phyloP scores from a whole-genome alignment of 805 yeast genomes.

The Lachancea waltii region DNA sequence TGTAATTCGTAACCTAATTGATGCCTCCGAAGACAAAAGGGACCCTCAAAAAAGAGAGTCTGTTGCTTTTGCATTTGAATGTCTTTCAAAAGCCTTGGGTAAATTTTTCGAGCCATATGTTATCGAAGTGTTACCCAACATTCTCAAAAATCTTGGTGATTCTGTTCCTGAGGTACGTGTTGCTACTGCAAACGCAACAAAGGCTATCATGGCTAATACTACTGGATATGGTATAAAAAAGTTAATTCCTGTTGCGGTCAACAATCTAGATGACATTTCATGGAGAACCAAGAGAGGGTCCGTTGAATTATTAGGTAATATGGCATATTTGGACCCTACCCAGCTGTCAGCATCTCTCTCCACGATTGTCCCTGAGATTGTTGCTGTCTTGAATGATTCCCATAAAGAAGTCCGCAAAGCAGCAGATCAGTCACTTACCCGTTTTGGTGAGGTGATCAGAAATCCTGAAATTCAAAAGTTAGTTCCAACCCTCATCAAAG shows the following conservation, averaged over 20 bases:
- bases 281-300: slow-evolving; percentile 98
- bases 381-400: slow-evolving; percentile 86
- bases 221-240: slow-evolving; percentile 89
- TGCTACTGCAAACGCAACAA: slow-evolving; percentile 82
- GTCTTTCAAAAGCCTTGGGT: slow-evolving; percentile 71
- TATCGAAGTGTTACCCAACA: slow-evolving; percentile 75
- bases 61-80: slow-evolving; percentile 79
- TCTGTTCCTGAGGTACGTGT: slow-evolving; percentile 76
- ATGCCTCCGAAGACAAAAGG: slow-evolving; percentile 84
- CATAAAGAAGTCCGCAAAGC: slow-evolving; percentile 97
- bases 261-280: slow-evolving; percentile 76
- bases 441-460: slow-evolving; percentile 94
- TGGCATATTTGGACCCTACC: slow-evolving; percentile 95
- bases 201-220: slow-evolving; percentile 81
- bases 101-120: slow-evolving; percentile 89
- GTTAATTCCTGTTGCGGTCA: slow-evolving; percentile 84
- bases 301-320: slow-evolving; percentile 90
- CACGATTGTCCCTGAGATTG: slow-evolving; percentile 91
- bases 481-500: slow-evolving; percentile 80
- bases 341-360: slow-evolving; percentile 87
- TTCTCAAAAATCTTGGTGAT: slow-evolving; percentile 81
- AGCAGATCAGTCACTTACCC: slow-evolving; percentile 79
- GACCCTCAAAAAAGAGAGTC: slow-evolving; percentile 73
- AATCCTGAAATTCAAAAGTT: slow-evolving; percentile 94
- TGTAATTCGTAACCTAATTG: slow-evolving; percentile 64